A percentile compares a stretch with the other conserved stretches of the same genome.
These are phyloP conservation scores for Plenodomus lindquistii DNA, from an alignment of 2,329 filamentous ascomycete species.

Conservation along the genomic window DNA sequence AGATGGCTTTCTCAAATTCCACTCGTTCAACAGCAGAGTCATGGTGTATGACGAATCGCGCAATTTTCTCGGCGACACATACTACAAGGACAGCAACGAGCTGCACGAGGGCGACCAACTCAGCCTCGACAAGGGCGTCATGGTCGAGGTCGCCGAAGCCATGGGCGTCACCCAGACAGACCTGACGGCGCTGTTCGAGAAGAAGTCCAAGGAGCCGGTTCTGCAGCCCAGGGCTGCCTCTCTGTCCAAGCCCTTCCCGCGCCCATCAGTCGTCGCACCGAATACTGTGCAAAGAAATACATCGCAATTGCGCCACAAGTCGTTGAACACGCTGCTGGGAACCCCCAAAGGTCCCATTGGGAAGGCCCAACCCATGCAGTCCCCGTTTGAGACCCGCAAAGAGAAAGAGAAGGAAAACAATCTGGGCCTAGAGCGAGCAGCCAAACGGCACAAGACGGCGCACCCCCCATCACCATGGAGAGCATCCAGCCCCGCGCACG, in stretches of 20 bases:
- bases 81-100: conserved; percentile 72
- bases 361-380: conserved; percentile 63
- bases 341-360: conserved; percentile 66
- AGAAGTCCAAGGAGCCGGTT: conserved; percentile 56
- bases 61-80: conserved; percentile 81
- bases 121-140: conserved; percentile 72
- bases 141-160: conserved; percentile 80
- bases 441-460: conserved; percentile 46
- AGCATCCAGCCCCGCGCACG: conserved; percentile 19
- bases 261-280: conserved; percentile 21
- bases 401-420: conserved; percentile 34
- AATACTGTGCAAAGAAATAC: conserved; percentile 12
- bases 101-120: conserved; percentile 83
- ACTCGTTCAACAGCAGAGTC: conserved; percentile 86
- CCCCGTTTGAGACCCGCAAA: conserved; percentile 64
- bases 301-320: conserved; percentile 58
- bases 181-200: conserved; percentile 73
- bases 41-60: conserved; percentile 87
- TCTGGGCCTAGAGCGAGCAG: conserved; percentile 37
- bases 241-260: conserved; percentile 21
- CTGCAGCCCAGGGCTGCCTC: conserved; percentile 21
- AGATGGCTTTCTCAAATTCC: conserved; percentile 84
- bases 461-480: conserved; percentile 11
- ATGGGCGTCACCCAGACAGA: conserved; percentile 77
- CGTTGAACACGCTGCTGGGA: conserved; percentile 67